These are phyloP conservation scores for Fistulina hepatica DNA, from an alignment of 1,284 basidiomycete species.

Conservation along the genomic window DNA sequence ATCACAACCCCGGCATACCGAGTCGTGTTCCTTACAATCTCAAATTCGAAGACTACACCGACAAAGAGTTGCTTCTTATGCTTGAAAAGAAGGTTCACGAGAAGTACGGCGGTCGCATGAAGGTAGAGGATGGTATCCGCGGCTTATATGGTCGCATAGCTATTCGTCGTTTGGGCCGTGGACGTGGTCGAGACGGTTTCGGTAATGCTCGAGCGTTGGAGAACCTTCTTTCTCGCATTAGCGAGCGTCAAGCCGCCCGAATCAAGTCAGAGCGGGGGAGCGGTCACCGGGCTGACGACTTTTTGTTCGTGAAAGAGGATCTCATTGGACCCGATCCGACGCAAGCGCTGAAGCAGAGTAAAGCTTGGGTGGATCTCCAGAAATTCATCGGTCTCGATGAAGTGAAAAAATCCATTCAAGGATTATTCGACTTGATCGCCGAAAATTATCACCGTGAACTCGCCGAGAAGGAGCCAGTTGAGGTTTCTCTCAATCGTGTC, in stretches of 20 bases:
- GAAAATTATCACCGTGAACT: conserved; percentile 52
- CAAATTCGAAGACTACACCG: conserved; percentile 51
- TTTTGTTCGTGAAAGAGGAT: conserved; percentile 39
- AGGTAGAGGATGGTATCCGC: conserved; percentile 39
- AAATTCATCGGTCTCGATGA: conserved; percentile 39
- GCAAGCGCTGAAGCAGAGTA: conserved; percentile 31
- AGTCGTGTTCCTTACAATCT: conserved; percentile 54
- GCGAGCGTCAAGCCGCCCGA: conserved; percentile 40
- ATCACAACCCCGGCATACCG: conserved; percentile 54
- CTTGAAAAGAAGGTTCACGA: conserved; percentile 36
- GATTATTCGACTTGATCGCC: conserved; percentile 34
- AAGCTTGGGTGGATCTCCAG: conserved; percentile 42
- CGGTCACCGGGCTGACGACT: conserved; percentile 35
- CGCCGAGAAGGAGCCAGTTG: conserved; percentile 37
- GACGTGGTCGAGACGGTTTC: conserved; percentile 44
- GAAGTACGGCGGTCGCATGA: conserved; percentile 38
- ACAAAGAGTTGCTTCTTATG: conserved; percentile 43
- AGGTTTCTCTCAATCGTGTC: conserved; percentile 48
- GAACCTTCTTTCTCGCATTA: conserved; percentile 35
- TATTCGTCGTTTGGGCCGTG: conserved; percentile 42
- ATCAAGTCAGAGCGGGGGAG: conserved; percentile 29
- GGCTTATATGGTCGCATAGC: conserved; percentile 50
- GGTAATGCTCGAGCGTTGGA: conserved; percentile 55
- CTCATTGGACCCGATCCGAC: conserved; percentile 55
- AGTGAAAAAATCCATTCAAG: conserved; percentile 46